These are phyloP conservation scores for Nepenthes mirabilis DNA, from an alignment of 148 eudicot genomes.

Conservation along the genomic window DNA sequence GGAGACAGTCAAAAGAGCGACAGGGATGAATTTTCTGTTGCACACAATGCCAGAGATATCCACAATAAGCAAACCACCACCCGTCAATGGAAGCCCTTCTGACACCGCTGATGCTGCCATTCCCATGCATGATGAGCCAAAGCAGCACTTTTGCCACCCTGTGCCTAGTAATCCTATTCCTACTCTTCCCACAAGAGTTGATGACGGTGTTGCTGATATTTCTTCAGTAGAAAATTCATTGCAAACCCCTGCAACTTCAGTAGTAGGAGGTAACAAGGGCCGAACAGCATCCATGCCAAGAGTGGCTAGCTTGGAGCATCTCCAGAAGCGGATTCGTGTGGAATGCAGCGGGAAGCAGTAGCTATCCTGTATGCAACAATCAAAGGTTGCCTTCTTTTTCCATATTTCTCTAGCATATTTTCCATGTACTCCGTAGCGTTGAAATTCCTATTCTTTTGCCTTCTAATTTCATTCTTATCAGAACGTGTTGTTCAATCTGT, in stretches of 20 bases:
- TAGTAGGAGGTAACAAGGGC: constrained; percentile 31
- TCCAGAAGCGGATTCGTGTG: constrained; percentile 86
- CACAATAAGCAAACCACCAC: constrained; percentile 48
- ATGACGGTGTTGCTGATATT: constrained; percentile 23
- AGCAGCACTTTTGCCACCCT: constrained; percentile 51
- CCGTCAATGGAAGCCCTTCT: constrained; percentile 52
- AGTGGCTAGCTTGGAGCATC: constrained; percentile 93
- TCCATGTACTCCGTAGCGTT: too few species aligned
- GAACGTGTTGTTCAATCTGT: too few species aligned
- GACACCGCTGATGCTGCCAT: constrained; percentile 60
- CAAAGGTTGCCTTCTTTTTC: too few species aligned
- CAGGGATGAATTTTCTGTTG: constrained; percentile 71
- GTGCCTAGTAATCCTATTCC: constrained; percentile 24
- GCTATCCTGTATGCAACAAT: too few species aligned
- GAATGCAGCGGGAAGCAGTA: constrained; percentile 5
- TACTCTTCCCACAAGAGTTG: constrained; percentile 21
- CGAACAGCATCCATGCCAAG: constrained; percentile 75
- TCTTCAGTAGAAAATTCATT: constrained; percentile 31
- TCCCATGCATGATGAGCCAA: constrained; percentile 54
- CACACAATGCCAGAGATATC: constrained; percentile 87
- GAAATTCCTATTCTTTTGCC: too few species aligned
- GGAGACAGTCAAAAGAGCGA: constrained; percentile 83
- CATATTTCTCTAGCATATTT: too few species aligned
- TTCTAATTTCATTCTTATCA: too few species aligned
- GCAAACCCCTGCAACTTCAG: constrained; percentile 19